Evolutionary conservation across 2,329 filamentous ascomycete species (phyloP).

Genomic region (Juglanconis sp.): DNA sequence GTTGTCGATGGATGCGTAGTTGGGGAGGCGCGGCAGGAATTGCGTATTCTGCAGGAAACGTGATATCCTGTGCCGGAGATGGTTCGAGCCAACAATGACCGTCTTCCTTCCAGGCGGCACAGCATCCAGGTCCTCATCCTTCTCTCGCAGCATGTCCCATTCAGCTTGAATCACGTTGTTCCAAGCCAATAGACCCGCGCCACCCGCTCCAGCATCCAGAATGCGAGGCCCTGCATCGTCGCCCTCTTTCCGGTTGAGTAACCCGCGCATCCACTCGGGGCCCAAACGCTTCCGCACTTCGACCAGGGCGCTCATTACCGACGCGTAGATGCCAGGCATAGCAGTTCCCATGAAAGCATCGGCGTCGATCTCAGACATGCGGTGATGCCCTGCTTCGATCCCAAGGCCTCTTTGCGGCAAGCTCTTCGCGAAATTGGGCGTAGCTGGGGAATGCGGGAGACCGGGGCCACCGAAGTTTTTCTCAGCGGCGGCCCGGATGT

Average conservation of each 20-base stretch:
- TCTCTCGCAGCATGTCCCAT: slow-evolving; percentile 66
- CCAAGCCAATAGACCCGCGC: slow-evolving; percentile 72
- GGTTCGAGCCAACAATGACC: slow-evolving; percentile 73
- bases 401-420: slow-evolving; percentile 63
- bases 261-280: slow-evolving; percentile 63
- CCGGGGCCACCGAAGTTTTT: slow-evolving; percentile 72
- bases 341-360: slow-evolving; percentile 69
- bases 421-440: slow-evolving; percentile 55
- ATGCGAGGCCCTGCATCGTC: slow-evolving; percentile 55
- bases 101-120: slow-evolving; percentile 69
- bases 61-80: slow-evolving; percentile 72
- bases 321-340: slow-evolving; percentile 68
- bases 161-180: slow-evolving; percentile 76
- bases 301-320: slow-evolving; percentile 63
- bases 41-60: slow-evolving; percentile 81
- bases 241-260: slow-evolving; percentile 54
- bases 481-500: slow-evolving; percentile 70
- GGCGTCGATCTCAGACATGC: slow-evolving; percentile 72
- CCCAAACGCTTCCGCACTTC: slow-evolving; percentile 74
- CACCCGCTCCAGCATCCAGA: slow-evolving; percentile 72
- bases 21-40: slow-evolving; percentile 87
- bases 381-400: slow-evolving; percentile 59
- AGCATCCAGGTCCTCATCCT: slow-evolving; percentile 35
- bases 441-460: slow-evolving; percentile 74
- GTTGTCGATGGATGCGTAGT: slow-evolving; percentile 66